phyloP scores from a whole-genome alignment of 2,329 filamentous ascomycete genomes.

The Chaetoscypha palmicola region DNA sequence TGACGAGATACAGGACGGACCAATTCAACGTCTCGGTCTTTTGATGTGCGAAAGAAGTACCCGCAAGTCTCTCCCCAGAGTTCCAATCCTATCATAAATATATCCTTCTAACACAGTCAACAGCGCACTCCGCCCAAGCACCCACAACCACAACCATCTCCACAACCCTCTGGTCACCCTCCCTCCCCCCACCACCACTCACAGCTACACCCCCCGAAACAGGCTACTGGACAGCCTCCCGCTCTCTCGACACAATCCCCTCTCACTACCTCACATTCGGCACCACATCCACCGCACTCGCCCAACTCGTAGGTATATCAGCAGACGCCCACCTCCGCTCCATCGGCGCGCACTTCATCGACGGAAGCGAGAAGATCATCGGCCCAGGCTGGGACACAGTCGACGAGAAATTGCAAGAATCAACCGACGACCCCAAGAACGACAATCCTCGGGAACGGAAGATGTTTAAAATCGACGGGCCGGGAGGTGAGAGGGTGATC shows the following conservation, averaged over 20 bases:
- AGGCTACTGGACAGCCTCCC: constrained; percentile 13
- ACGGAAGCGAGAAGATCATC: constrained; percentile 3
- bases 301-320: constrained; percentile 8
- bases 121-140: too few relatives aligned
- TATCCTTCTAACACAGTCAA: too few relatives aligned
- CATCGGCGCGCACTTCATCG: constrained; percentile 6
- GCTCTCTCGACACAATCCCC: constrained; percentile 11
- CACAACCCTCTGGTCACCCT: constrained; percentile 10
- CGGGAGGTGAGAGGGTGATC: constrained; percentile 9
- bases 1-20: constrained; percentile 4
- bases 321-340: constrained; percentile 4
- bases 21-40: constrained; percentile 13
- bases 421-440: neutral
- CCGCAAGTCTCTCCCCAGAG: too few relatives aligned
- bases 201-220: constrained; percentile 9
- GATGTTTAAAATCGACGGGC: constrained; percentile 10
- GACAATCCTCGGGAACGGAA: too few relatives aligned
- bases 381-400: too few relatives aligned
- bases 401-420: neutral
- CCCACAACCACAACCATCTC: constrained; percentile 3
- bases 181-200: constrained; percentile 4
- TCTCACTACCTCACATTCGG: constrained; percentile 9
- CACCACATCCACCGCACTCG: neutral
- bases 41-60: constrained; percentile 6
- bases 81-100: constrained; percentile 5